A percentile compares a stretch with the other conserved stretches of the same genome.
Evolutionary conservation across 2,329 filamentous ascomycete genomes (phyloP).

Genomic region (Trichoderma sp.): DNA sequence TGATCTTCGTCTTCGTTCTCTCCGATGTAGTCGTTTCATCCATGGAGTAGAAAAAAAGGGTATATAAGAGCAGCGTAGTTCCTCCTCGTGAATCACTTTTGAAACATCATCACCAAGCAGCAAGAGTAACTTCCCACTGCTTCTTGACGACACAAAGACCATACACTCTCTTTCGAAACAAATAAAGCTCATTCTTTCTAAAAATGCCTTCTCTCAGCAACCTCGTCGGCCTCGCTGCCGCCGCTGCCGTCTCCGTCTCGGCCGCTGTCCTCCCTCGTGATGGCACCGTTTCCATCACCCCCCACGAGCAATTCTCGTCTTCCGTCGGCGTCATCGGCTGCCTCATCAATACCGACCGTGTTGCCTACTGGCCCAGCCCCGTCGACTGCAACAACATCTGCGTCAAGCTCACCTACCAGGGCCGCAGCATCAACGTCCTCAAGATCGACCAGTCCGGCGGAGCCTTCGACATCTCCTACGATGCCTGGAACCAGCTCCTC

Average conservation of each 20-base stretch:
- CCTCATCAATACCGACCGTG: conserved; percentile 59
- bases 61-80: neutral
- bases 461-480: conserved; percentile 59
- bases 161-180: neutral
- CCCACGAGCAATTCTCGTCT: conserved; percentile 56
- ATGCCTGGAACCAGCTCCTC: conserved; percentile 59
- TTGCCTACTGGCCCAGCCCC: conserved; percentile 58
- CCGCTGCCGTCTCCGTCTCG: conserved; percentile 27
- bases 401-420: conserved; percentile 50
- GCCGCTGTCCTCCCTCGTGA: conserved; percentile 30
- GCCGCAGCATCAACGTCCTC: conserved; percentile 55
- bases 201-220: conserved; percentile 29
- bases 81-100: neutral
- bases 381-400: conserved; percentile 57
- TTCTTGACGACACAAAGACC: neutral
- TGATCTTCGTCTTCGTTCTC: neutral
- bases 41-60: neutral
- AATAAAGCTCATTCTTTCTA: conserved; percentile 24
- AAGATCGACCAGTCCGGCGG: conserved; percentile 56
- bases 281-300: conserved; percentile 44
- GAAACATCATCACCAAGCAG: neutral
- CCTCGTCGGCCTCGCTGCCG: conserved; percentile 32
- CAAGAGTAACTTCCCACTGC: neutral
- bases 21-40: neutral
- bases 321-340: conserved; percentile 59